phyloP scores from a whole-genome alignment of 768 basidiomycete genomes.

The Xerocomellus dryophilus region DNA sequence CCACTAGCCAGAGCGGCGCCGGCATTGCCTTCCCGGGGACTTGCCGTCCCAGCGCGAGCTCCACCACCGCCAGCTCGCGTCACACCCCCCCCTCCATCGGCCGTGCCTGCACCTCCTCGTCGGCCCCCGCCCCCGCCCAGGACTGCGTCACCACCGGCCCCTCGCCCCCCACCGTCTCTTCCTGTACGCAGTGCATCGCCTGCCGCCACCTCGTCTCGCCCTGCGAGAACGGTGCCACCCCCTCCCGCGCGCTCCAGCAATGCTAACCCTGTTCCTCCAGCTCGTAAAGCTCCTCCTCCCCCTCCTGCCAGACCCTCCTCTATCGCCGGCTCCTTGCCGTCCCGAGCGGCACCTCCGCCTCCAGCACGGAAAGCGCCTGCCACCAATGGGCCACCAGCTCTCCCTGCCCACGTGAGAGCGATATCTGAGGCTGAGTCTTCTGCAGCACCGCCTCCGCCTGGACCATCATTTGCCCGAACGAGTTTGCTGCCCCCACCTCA shows the following conservation, averaged over 20 bases:
- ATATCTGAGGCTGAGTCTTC: slow-evolving; percentile 44
- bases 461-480: slow-evolving; percentile 28
- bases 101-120: slow-evolving; percentile 23
- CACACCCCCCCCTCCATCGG: slow-evolving; percentile 27
- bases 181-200: slow-evolving; percentile 28
- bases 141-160: slow-evolving; percentile 26
- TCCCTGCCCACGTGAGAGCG: slow-evolving; percentile 40
- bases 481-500: slow-evolving; percentile 23
- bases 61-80: slow-evolving; percentile 42
- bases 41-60: slow-evolving; percentile 42
- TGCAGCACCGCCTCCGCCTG: slow-evolving; percentile 31
- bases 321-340: slow-evolving; percentile 23
- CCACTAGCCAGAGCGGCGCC: slow-evolving; percentile 37
- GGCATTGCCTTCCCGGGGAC: slow-evolving; percentile 39
- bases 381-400: slow-evolving; percentile 28
- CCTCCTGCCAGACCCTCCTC: slow-evolving; percentile 45
- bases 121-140: slow-evolving; percentile 35
- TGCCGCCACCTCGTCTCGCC: slow-evolving; percentile 13
- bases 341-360: slow-evolving; percentile 38
- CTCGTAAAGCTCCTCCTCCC: slow-evolving; percentile 40
- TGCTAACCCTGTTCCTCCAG: slow-evolving; percentile 22
- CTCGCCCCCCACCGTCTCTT: slow-evolving; percentile 28
- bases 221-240: slow-evolving; percentile 18
- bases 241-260: slow-evolving; percentile 28
- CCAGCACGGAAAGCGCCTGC: slow-evolving; percentile 39